Evolutionary conservation across 129 eudicot genomes (phyloP), one percentile per base, ranked within the genome.

Genomic region (Ambrosia artemisiifolia): DNA sequence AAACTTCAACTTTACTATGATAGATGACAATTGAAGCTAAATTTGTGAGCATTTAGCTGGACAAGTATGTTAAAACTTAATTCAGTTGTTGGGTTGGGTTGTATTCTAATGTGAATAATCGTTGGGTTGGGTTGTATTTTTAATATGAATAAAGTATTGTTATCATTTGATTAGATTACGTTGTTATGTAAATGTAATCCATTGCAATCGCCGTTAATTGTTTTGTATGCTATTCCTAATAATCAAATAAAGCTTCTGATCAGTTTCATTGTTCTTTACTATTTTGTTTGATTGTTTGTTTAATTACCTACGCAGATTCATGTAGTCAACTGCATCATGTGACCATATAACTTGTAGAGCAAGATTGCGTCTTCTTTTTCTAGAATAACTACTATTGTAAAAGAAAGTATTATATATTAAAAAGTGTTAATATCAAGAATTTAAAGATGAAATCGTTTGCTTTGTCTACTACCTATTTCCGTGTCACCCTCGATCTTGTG

Each of bases 1-100:
- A 0, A 79, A 69, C 8, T 85, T 85, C 75, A 85, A 85, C 78
- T 85, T 82, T 70, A 79, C 87, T 0, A 6, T 65, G 14, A 65
- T 64, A 5, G 65, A 71, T 57, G 54, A n/a, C 10, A 43, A 17
- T 7, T 72, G 33, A 72, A 56, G 28, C 6, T 57, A 19, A 38
- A 71, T 34, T 1, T 67, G 6, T 13, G n/a, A 54, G 60, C 28
- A 17, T 1, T 16, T 18, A 48, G 7, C 18, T 14, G 18, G 54
- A 3, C 54, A 48, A 13, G 54, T 14, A 48, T 48, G 44, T 7
- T 7, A 7, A 7, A 40, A 40, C 11, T 7, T 38, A 38, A 40
- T 6, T 40, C 10, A 40, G 6, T 6, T 10, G 1, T 40, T 40
- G 44, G 44, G 44, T 40, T 10, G 11, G 44, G 44, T 40, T 9